Base-by-base conservation (phyloP, 805 yeast genomes). In the Pachysolen tannophilus region DNA sequence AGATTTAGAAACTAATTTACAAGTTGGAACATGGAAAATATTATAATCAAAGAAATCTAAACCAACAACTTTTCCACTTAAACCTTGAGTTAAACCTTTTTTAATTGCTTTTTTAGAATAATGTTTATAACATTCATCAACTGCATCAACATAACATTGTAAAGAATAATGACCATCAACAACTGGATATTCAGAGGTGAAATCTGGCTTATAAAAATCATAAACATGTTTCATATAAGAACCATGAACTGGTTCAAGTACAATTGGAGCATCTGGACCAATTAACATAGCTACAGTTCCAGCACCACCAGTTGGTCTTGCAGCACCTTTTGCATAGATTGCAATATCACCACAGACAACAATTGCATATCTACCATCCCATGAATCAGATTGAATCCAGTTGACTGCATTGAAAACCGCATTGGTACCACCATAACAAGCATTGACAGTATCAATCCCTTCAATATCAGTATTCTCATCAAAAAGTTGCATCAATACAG, bases 231-330 rank as follows among this genome's bases (percentile, higher is more conserved):
- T 90, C 94, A 92, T 84, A 72, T 68, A 84, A 16, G 95, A 74
- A 44, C 97, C 97, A 66, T 92, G 85, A 41, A 77, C 74, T 30
- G 81, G 65, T 50, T 92, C 97, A 50, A 92, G 79, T 27, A 85
- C 96, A 47, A 92, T 72, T 46, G 98, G 98, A 27, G 98, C 97
- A 56, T 92, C 95, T 35, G 97, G 95, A 34, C 98, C 98, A 52
- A 92, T 84, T 58, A 83, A 76, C 56, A 92, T 52, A 29, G 98
- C 98, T 41, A 90, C 94, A 32, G 94, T 72, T 58, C 98, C 98
- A 37, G 94, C 97, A 68, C 98, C 98, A 61, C 98, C 98, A 35
- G 98, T 92, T 55, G 98, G 98, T 72, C 98, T 82, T 38, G 98
- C 98, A 26, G 94, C 82, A 58, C 98, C 98, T 66, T 88, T 76